Evolutionary conservation across 192 early-diverging fungal species (phyloP).

Genomic region (Coemansia sp.): DNA sequence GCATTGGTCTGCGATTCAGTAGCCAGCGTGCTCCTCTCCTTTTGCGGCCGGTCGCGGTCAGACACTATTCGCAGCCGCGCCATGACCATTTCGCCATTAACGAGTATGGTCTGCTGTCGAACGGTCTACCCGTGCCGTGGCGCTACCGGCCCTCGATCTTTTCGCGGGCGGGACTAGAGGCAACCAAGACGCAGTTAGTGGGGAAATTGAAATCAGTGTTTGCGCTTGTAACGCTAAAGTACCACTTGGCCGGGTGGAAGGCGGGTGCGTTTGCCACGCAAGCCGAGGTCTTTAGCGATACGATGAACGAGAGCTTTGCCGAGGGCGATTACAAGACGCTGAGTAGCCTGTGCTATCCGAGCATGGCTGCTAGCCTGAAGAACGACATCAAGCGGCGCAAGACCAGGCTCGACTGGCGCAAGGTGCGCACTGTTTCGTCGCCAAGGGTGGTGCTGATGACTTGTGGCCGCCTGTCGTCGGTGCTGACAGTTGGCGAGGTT

Average conservation of each 20-base stretch:
- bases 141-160: constrained; percentile 15
- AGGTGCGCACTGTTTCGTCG: constrained; percentile 55
- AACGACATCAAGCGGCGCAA: constrained; percentile 61
- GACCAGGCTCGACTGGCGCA: constrained; percentile 59
- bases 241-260: constrained; percentile 47
- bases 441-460: constrained; percentile 63
- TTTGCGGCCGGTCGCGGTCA: constrained; percentile 9
- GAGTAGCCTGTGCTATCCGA: constrained; percentile 59
- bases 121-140: constrained; percentile 15
- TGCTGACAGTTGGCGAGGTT: constrained; percentile 59
- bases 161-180: constrained; percentile 6
- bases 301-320: constrained; percentile 71
- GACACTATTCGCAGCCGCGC: constrained; percentile 22
- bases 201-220: constrained; percentile 13
- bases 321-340: constrained; percentile 58
- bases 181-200: background rate
- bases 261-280: constrained; percentile 56
- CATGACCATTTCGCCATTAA: constrained; percentile 26
- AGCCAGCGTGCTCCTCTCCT: constrained; percentile 8
- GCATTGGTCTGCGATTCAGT: constrained; percentile 12
- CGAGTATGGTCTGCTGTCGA: constrained; percentile 36
- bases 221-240: constrained; percentile 21
- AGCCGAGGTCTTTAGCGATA: constrained; percentile 61
- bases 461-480: constrained; percentile 47
- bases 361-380: constrained; percentile 62